phyloP scores from a whole-genome alignment of 1,284 basidiomycete species.

The Trichosporon coremiiforme region DNA sequence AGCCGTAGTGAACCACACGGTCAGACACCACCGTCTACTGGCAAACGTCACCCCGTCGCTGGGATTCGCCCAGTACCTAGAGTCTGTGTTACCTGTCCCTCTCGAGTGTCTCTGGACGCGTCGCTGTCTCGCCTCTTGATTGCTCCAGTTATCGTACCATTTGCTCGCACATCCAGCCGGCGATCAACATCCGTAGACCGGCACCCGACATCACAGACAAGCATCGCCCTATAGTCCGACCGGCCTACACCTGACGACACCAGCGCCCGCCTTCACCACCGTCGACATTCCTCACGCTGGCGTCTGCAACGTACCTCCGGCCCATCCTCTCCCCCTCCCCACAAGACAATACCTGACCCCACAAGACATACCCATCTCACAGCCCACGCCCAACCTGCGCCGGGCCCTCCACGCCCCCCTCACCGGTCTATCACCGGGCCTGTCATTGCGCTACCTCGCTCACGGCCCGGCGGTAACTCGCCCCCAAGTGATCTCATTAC shows the following conservation, averaged over 20 bases:
- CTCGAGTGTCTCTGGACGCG: background rate
- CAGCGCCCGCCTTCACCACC: background rate
- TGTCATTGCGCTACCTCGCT: background rate
- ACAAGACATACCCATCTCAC: conserved; percentile 6
- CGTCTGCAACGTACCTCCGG: background rate
- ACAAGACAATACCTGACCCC: background rate
- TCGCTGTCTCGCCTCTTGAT: background rate
- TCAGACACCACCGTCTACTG: background rate
- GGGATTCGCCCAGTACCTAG: background rate
- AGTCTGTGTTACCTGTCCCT: background rate
- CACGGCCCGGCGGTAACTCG: conserved; percentile 10
- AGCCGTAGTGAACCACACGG: conserved; percentile 1
- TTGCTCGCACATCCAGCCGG: background rate
- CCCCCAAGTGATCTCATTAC: background rate
- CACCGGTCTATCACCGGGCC: background rate
- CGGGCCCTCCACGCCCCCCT: background rate
- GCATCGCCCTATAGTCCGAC: background rate
- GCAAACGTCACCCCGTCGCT: background rate
- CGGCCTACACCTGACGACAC: background rate
- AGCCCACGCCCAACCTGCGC: conserved; percentile 7
- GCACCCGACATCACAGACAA: background rate
- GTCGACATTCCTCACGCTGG: background rate
- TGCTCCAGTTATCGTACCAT: background rate
- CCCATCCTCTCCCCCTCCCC: background rate
- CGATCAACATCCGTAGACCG: background rate